Evolutionary conservation across 176 grass and related monocot species (phyloP), one percentile per base, ranked within the genome.

Genomic region (Typha latifolia): DNA sequence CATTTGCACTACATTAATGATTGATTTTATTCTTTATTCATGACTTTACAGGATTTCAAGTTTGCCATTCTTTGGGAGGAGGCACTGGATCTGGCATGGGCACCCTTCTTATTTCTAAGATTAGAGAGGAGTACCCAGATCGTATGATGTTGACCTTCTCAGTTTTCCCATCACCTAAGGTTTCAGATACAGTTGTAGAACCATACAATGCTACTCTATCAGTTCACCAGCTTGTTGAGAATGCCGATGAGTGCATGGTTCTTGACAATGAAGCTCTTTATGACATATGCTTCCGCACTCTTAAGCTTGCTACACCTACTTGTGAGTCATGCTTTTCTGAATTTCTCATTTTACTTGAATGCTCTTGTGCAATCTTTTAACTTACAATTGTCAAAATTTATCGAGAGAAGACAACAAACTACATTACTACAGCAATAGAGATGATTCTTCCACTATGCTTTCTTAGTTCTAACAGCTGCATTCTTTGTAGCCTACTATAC

Each of bases 111-210:
- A 90, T 95, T 73, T 95, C 91, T 50, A 95, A 95, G 75, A 95
- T 95, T 49, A 95, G 91, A 78, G 86, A 95, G 68, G 91, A 95
- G 66, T 95, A 95, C 66, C 91, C 86, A 4, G 91, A 95, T 12
- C 75, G 91, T 43, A 95, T 95, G 91, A 95, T 95, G 91, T 14
- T 95, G 84, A 95, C 91, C 4, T 95, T 95, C 79, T 95, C 91
- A 12, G 91, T 95, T 31, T 95, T 95, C 78, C 91, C 91, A 37
- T 95, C 91, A n/a, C 91, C 91, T 55, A 95, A 95, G 75, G 91
- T 95, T 52, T 95, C 91, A 7, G 91, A 95, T 72, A 95, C 91
- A 11, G 91, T 95, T 11, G 91, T 95, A 14, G 91, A 95, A 75
- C 91, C 86, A 12, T 95, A 95, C 72, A 95, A 95, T 69, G 91